Evolutionary conservation across 2,329 filamentous ascomycete genomes (phyloP).

Genomic region (Arthrocladium fulminans): DNA sequence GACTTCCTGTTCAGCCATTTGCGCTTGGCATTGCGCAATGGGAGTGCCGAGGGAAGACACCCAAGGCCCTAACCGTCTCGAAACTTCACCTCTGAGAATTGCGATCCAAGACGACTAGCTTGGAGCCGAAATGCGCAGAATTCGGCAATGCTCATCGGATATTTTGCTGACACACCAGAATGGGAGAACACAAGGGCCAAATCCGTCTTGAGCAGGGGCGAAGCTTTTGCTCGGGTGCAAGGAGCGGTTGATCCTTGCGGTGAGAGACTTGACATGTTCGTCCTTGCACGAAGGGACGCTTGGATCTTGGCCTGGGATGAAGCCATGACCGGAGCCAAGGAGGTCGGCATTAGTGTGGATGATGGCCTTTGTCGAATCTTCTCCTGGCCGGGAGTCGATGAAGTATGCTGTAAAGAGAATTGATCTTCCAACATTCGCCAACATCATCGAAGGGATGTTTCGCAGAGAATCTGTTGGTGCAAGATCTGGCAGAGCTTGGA

Average conservation of each 20-base stretch:
- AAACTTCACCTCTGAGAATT: too few species aligned
- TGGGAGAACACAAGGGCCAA: constrained; percentile 42
- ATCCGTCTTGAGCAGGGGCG: constrained; percentile 36
- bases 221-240: constrained; percentile 40
- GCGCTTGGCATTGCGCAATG: too few species aligned
- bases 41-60: too few species aligned
- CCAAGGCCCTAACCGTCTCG: too few species aligned
- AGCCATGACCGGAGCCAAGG: constrained; percentile 33
- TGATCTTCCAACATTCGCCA: constrained; percentile 34
- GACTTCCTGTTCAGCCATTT: too few species aligned
- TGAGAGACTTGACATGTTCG: constrained; percentile 38
- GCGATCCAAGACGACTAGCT: too few species aligned
- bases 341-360: constrained; percentile 38
- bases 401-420: constrained; percentile 30
- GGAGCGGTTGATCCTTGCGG: constrained; percentile 40
- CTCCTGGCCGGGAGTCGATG: constrained; percentile 39
- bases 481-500: constrained; percentile 33
- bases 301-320: constrained; percentile 39
- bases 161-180: too few species aligned
- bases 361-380: constrained; percentile 39
- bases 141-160: too few species aligned
- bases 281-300: constrained; percentile 39
- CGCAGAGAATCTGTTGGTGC: constrained; percentile 34
- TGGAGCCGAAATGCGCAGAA: too few species aligned
- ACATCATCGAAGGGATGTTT: constrained; percentile 38